Evolutionary conservation across 495 filamentous ascomycete species (phyloP), one percentile per base, ranked within the genome.

Genomic region (Penicillium paradoxum): DNA sequence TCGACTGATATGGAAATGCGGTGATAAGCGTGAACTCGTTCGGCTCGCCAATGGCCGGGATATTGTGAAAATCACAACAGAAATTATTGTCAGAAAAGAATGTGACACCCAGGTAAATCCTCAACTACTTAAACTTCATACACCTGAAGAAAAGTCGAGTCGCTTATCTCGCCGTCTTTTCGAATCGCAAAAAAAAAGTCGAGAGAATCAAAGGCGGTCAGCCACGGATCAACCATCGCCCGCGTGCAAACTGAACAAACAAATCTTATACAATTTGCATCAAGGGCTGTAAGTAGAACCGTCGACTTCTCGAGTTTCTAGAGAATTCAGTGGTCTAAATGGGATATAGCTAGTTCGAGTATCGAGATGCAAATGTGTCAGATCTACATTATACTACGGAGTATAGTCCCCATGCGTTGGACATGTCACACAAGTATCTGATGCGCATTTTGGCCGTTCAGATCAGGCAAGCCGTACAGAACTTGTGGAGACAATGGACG

Each of bases 191-290:
- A 57, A 65, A n/a, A 62, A 65, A 66, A 66, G 55, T 58, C 45
- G 43, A 62, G 55, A 49, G 54, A 60, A 53, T 49, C 53, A 50
- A 59, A 62, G 69, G 71, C 73, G 71, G 71, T 76, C 66, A 72
- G 43, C 6, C 1, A 0, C 50, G 58, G 60, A 67, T 63, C 52
- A 65, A 59, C 27, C 18, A 59, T 67, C 25, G 25, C 49, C 66
- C 65, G 56, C 22, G n/a, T 43, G 56, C 69, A 72, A 73, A 74
- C 62, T 30, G 15, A 24, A 30, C 66, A 71, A 71, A 72, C 62
- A 55, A 2, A 7, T 4, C 17, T 1, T 37, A 37, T 15, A 37
- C n/a, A 14, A 34, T 27, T 34, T 34, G 32, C 14, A 34, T 34
- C 10, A 27, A 27, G 3, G 24, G 7, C n/a, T 27, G 24, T 7